Conservation (phyloP, 129 eudicot species). For the Tagetes erecta region DNA sequence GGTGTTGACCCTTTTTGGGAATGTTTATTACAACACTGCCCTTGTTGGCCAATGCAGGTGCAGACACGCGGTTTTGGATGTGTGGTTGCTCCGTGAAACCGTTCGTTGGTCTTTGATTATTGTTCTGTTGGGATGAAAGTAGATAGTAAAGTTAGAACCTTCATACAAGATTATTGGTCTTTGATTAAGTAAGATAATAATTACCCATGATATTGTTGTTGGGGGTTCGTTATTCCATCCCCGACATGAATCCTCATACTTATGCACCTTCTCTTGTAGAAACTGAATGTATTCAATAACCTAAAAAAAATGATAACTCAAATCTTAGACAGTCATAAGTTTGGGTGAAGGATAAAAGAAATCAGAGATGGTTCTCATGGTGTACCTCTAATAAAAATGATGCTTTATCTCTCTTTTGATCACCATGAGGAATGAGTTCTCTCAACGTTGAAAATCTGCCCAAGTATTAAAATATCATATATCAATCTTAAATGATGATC, state of each 20-base stretch:
- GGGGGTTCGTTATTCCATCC: conserved; percentile 81
- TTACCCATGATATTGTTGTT: conserved; percentile 67
- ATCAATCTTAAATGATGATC: background rate
- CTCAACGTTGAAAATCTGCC: conserved; percentile 91
- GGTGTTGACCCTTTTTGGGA: conserved; percentile 48
- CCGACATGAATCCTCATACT: conserved; percentile 69
- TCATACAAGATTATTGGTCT: background rate
- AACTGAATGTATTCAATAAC: conserved; percentile 90
- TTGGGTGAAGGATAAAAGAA: background rate
- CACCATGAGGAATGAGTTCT: conserved; percentile 88
- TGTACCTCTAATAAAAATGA: conserved; percentile 86
- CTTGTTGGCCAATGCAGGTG: conserved; percentile 45
- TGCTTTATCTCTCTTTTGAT: conserved; percentile 97
- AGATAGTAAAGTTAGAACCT: background rate
- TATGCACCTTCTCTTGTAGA: conserved; percentile 85
- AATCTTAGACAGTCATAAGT: background rate
- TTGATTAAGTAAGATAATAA: no score
- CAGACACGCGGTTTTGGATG: conserved; percentile 38
- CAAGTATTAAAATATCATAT: background rate
- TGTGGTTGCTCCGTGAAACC: conserved; percentile 51
- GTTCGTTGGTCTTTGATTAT: conserved; percentile 40
- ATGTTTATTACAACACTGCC: conserved; percentile 31
- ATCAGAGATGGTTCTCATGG: background rate
- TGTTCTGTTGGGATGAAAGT: conserved; percentile 38
- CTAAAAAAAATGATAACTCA: conserved; percentile 36